A percentile compares a stretch with the other conserved stretches of the same genome.
Conservation (phyloP, 495 filamentous ascomycete species). For the Penicillium verhagenii region DNA sequence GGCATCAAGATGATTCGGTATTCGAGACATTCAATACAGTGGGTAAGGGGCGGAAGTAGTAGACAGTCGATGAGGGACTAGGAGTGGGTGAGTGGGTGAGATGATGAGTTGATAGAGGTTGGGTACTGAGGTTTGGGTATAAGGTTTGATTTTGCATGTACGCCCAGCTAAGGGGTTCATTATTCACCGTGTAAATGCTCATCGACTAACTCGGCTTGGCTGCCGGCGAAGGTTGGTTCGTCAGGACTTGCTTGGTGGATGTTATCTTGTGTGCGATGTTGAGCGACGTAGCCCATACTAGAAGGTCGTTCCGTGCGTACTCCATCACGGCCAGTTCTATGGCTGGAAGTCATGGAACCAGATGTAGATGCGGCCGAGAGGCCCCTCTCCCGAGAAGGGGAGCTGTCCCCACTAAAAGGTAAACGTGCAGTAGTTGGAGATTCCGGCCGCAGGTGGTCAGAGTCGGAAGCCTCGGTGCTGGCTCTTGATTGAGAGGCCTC, state of each 20-base stretch:
- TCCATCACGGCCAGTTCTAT: constrained; percentile 26
- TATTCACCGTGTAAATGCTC: constrained; percentile 19
- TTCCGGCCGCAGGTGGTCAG: constrained; percentile 29
- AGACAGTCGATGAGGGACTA: not conserved
- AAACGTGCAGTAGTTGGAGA: constrained; percentile 47
- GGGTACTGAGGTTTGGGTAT: no score
- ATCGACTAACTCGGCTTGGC: constrained; percentile 49
- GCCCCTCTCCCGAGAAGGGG: constrained; percentile 48
- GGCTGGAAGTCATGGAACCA: constrained; percentile 47
- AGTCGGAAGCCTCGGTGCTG: constrained; percentile 4
- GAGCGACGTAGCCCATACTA: constrained; percentile 71
- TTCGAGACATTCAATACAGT: constrained; percentile 10
- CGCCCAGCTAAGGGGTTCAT: not conserved
- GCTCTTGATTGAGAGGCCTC: constrained; percentile 18
- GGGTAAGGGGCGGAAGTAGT: not conserved
- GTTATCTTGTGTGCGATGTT: constrained; percentile 59
- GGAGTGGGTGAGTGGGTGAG: not conserved
- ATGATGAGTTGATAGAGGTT: not conserved
- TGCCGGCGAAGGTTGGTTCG: constrained; percentile 51
- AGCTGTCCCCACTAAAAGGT: constrained; percentile 58
- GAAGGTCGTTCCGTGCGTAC: constrained; percentile 57
- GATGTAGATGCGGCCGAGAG: constrained; percentile 46
- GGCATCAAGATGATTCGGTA: constrained; percentile 23
- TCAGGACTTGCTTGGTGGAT: constrained; percentile 57
- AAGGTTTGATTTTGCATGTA: constrained; percentile 1